Evolutionary conservation across 2,329 filamentous ascomycete species (phyloP), one percentile per base, ranked within the genome.

Genomic region (Fusarium albosuccineum): DNA sequence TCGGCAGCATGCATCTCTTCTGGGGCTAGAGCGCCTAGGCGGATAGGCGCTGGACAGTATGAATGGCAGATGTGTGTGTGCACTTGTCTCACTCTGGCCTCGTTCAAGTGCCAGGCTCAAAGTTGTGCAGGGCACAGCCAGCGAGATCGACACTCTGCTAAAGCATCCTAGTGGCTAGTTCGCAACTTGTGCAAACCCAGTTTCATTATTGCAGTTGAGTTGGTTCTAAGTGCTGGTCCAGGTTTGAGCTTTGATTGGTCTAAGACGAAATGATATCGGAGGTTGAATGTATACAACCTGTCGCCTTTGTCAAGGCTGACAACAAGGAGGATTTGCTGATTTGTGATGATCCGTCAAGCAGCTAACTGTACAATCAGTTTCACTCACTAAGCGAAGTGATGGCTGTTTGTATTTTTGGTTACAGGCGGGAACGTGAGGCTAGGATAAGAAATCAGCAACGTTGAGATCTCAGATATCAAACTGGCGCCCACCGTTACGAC

Each of bases 51-150:
- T 72, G 62, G 50, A 62, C 64, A 63, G 57, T 68, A 66, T 69
- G 56, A 46, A 66, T 69, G 59, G 53, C 54, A 69, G 42, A 58
- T 70, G 65, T 57, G 66, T 39, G 52, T 39, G 52, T 33, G 51
- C 48, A 55, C 48, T 70, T 49, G 68, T 72, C 62, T 67, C 55
- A 60, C 56, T 53, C 42, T 44, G 46, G 58, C 52, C 46, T 56
- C 46, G 55, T 30, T 67, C 73, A 73, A 73, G 73, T 40, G 58
- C 49, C 37, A 17, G 33, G 60, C 50, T 40, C 26, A 30, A 33
- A 69, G 59, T 73, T 64, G 63, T 74, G 72, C 68, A 71, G 57
- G 50, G 53, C 52, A 42, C 56, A 67, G 60, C 51, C 63, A 66
- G 61, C 22, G 57, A 60, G 73, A 77, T 74, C 71, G 64, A 59